Evolutionary conservation across 2,329 filamentous ascomycete species (phyloP).

Genomic region (Colletotrichum cuscutae): DNA sequence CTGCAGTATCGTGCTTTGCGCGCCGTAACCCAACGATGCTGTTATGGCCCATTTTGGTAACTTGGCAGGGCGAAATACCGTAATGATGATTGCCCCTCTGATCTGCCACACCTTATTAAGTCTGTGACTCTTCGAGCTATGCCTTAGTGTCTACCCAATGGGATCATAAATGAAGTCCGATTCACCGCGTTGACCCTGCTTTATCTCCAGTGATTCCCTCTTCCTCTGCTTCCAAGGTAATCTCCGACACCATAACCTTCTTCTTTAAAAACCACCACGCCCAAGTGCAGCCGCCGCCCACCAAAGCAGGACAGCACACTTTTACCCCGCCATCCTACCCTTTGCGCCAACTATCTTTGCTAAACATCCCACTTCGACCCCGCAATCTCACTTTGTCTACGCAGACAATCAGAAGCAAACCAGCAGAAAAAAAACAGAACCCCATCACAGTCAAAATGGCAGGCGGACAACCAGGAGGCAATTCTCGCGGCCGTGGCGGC

Average conservation of each 20-base stretch:
- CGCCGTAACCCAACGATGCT: not conserved
- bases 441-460: conserved; percentile 53
- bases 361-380: conserved; percentile 34
- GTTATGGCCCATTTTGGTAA: not conserved
- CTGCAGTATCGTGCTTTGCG: conserved; percentile 13
- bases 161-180: not conserved
- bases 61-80: too few species aligned
- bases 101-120: conserved; percentile 2
- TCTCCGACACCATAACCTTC: not conserved
- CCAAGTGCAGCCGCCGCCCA: conserved; percentile 21
- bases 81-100: conserved; percentile 10
- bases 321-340: conserved; percentile 28
- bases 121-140: conserved; percentile 18
- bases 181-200: not conserved
- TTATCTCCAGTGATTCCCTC: not conserved
- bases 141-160: not conserved
- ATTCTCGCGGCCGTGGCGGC: conserved; percentile 82
- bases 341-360: conserved; percentile 4
- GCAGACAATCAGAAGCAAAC: not conserved
- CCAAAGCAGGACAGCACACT: conserved; percentile 11
- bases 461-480: conserved; percentile 55
- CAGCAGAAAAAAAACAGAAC: conserved; percentile 29
- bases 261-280: not conserved
- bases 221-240: not conserved
- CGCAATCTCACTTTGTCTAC: conserved; percentile 32